phyloP scores from a whole-genome alignment of 768 basidiomycete genomes.

The Grammothele lineata region DNA sequence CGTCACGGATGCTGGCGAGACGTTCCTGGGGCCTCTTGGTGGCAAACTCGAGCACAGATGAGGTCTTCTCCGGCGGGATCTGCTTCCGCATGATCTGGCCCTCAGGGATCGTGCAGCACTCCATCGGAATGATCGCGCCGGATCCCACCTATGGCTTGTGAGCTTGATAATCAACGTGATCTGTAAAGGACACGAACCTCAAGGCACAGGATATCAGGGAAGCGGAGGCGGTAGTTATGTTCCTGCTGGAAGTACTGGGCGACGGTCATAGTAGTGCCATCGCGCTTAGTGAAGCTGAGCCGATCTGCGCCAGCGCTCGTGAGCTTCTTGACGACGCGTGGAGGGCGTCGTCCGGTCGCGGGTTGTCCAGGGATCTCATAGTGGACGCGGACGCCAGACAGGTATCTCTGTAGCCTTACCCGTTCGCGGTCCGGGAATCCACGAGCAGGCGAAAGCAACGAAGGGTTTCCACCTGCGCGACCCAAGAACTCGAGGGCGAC shows the following conservation, averaged over 20 bases:
- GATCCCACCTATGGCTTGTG: constrained; percentile 51
- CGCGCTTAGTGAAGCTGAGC: constrained; percentile 51
- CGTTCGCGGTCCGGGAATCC: constrained; percentile 50
- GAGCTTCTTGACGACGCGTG: constrained; percentile 62
- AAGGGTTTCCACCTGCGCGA: constrained; percentile 19
- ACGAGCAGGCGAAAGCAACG: constrained; percentile 35
- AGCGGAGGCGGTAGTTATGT: constrained; percentile 50
- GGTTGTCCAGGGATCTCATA: constrained; percentile 27
- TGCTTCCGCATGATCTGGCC: constrained; percentile 75
- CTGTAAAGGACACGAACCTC: constrained; percentile 44
- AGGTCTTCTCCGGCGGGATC: constrained; percentile 62
- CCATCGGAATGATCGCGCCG: constrained; percentile 63
- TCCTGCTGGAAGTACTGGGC: constrained; percentile 56
- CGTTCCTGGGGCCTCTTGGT: constrained; percentile 59
- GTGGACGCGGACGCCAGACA: constrained; percentile 47
- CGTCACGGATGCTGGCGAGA: constrained; percentile 49
- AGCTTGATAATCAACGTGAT: not conserved
- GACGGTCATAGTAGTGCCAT: constrained; percentile 53
- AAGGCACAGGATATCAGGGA: constrained; percentile 61
- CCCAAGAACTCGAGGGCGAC: constrained; percentile 56
- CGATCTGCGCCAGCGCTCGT: constrained; percentile 48
- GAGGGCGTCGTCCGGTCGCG: constrained; percentile 26
- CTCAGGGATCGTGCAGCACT: constrained; percentile 54
- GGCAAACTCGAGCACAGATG: constrained; percentile 59
- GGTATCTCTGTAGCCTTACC: constrained; percentile 49